Evolutionary conservation across 169 alveolate genomes (phyloP), one percentile per base, ranked within the genome.

Genomic region (Cytauxzoon felis): DNA sequence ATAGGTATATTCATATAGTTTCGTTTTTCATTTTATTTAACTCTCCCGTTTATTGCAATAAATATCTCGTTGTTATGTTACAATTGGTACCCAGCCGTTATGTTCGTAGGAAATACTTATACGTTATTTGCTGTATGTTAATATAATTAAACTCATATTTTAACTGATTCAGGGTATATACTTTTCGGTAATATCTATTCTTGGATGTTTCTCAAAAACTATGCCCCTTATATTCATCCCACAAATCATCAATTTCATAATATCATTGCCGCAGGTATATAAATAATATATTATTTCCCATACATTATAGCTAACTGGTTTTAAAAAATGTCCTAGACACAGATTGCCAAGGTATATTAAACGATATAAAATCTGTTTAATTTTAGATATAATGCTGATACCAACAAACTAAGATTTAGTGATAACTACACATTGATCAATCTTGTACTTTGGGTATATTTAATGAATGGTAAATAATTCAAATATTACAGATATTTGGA

Each of bases 81-180:
- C 70, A 76, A 76, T 62, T 76, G 86, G 86, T 76, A 80, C 78
- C 98, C 98, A 7, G 92, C 97, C 16, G 40, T 89, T 65, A 92
- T 92, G n/a, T 95, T 95, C 83, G 95, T 93, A n/a, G 98, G 98
- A 6, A 96, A 95, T 72, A 91, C 95, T 9, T 95, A 78, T 82
- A 89, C 96, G 27, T 90, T 91, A 47, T 91, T 93, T 81, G 93
- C 98, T 32, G 98, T 96, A 59, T 87, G 93, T 80, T 2, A 26
- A 3, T 3, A 8, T 2, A 6, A 6, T 6, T 30, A 51, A 13
- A 8, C 19, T n/a, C 26, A 19, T 16, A 8, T 92, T 13, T 88
- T 91, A 57, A 95, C n/a, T 94, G 21, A 78, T 88, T 24, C 94
- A 90, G 54, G 96, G 97, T 9, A 88, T 93, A 29, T 69, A 83